These are phyloP conservation scores for Hortaea werneckii DNA, from an alignment of 2,329 filamentous ascomycete genomes.

Conservation along the genomic window DNA sequence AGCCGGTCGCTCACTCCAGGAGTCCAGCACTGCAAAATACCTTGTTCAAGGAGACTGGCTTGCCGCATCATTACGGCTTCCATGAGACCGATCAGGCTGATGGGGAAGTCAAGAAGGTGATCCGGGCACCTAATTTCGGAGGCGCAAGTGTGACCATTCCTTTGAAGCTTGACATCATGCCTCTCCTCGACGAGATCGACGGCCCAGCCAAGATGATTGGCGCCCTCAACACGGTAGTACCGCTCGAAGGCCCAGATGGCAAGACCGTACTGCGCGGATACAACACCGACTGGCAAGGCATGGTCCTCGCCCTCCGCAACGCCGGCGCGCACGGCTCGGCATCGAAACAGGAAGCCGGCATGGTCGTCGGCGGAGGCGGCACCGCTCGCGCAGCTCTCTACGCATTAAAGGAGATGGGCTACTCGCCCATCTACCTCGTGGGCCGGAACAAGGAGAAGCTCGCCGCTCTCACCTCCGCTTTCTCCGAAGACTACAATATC, in stretches of 20 bases:
- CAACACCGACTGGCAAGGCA: constrained; percentile 95
- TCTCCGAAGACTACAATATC: constrained; percentile 64
- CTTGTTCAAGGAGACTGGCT: constrained; percentile 63
- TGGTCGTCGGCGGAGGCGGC: constrained; percentile 85
- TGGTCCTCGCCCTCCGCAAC: constrained; percentile 66
- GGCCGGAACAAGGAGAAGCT: constrained; percentile 66
- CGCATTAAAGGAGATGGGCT: constrained; percentile 73
- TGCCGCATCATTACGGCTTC: constrained; percentile 73
- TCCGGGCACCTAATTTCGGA: constrained; percentile 67
- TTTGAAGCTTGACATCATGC: constrained; percentile 80
- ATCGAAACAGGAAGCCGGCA: constrained; percentile 42
- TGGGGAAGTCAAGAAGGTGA: constrained; percentile 54
- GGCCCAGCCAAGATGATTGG: constrained; percentile 73
- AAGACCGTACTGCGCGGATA: constrained; percentile 57
- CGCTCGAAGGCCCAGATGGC: constrained; percentile 30
- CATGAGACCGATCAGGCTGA: constrained; percentile 61
- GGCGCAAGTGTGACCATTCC: constrained; percentile 95
- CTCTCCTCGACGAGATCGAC: constrained; percentile 67
- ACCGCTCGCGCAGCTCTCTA: constrained; percentile 88
- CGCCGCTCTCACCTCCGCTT: constrained; percentile 55
- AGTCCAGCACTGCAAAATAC: constrained; percentile 86
- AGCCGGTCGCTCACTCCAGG: constrained; percentile 68
- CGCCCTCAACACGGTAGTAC: constrained; percentile 88
- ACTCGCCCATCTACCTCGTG: constrained; percentile 75
- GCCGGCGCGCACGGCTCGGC: constrained; percentile 47